Conservation (phyloP, 495 filamentous ascomycete species). For the Xylaria flabelliformis region DNA sequence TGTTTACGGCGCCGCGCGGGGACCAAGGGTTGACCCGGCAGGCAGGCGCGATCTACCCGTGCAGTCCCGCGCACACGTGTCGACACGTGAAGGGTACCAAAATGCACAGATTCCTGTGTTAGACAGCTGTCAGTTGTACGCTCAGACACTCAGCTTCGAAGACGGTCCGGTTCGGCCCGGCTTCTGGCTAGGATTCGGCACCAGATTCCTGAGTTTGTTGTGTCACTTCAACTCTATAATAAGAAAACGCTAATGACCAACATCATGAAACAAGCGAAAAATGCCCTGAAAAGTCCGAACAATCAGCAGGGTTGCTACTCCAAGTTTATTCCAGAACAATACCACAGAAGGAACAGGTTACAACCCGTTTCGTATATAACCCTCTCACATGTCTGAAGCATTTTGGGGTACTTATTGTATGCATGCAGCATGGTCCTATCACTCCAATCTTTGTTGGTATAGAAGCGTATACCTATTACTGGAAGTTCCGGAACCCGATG, state of each 20-base stretch:
- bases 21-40: constrained; percentile 2
- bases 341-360: constrained; percentile 1
- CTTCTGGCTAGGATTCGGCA: not conserved
- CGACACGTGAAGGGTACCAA: constrained; percentile 8
- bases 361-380: constrained; percentile 9
- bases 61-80: constrained; percentile 16
- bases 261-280: constrained; percentile 5
- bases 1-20: not conserved
- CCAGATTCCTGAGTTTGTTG: not conserved
- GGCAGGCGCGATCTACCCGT: constrained; percentile 9
- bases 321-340: constrained; percentile 8
- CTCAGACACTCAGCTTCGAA: not conserved
- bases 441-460: not conserved
- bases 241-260: not conserved
- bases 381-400: constrained; percentile 1
- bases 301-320: not conserved
- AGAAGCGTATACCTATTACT: not conserved
- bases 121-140: not conserved
- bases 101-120: constrained; percentile 20
- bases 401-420: not conserved
- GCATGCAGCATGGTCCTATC: not conserved
- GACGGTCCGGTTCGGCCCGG: constrained; percentile 10
- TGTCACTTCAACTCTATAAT: constrained; percentile 1
- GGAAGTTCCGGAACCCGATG: not conserved
- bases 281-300: not conserved